Base-by-base conservation (phyloP, 208 protist genomes). In the Wallacemonas collosoma region DNA sequence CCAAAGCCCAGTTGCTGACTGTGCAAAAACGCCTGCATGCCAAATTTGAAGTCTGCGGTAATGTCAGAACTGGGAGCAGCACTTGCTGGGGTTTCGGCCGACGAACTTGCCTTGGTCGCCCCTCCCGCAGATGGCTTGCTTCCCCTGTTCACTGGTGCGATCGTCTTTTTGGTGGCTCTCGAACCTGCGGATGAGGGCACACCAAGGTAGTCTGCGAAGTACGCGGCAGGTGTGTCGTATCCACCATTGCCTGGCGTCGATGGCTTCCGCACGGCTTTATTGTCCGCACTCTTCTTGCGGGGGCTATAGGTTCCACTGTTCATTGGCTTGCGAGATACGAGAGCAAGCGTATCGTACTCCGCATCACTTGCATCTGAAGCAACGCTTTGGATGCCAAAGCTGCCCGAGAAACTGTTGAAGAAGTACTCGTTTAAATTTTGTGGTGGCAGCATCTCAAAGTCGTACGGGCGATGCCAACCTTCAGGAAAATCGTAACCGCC, bases 1-100 rank as follows among this genome's bases (percentile, higher is more conserved):
- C 80, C 82, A 75, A 90, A 90, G 44, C 85, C 88, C 2, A 93
- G 68, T 67, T 90, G 73, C 14, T 74, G 71, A 12, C 88, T 79
- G 68, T 90, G 88, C 62, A 93, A 71, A 65, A 85, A 79, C 12
- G 88, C 80, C 54, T 93, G 85, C 65, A 93, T 85, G 60, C 88
- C 88, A 75, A 88, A 93, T 36, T 67, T 73, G 56, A 88, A 88
- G 17, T 71, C 72, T 43, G 75, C 72, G 17, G 1, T 60, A 1
- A 1, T 65, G 40, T 65, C 60, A 50, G 45, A 50, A 6, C 45
- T 12, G 45, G 45, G 12, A 9, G 65, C 62, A 35, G 12, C 47
- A 39, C n/a, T 56, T 5, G 63, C 45, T 39, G 35, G n/a, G 35
- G 35, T 38, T 15, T 8, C 12, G 45, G 55, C 41, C 6, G 26